Conservation (phyloP, 495 filamentous ascomycete genomes). For the Penicillium parvum region DNA sequence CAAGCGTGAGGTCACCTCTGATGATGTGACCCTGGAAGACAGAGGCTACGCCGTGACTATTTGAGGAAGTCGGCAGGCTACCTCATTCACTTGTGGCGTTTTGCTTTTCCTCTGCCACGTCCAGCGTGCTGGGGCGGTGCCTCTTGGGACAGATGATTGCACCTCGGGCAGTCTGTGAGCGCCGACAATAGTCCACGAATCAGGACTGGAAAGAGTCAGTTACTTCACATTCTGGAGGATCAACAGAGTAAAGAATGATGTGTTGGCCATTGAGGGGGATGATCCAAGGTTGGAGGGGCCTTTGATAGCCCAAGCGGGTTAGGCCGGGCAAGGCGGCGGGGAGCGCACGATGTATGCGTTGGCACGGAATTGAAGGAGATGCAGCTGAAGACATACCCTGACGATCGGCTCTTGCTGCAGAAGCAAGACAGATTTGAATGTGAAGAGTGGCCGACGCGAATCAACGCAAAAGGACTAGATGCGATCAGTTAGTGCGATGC, state of each 20-base stretch:
- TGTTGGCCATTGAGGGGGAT: slow-evolving; percentile 24
- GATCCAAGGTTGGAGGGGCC: slow-evolving; percentile 9
- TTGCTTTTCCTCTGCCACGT: slow-evolving; percentile 19
- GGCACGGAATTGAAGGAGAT: slow-evolving; percentile 37
- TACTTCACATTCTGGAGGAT: slow-evolving; percentile 12
- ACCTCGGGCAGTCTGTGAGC: slow-evolving; percentile 25
- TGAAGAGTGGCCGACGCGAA: slow-evolving; percentile 17
- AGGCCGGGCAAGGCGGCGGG: slow-evolving; percentile 28
- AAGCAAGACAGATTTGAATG: slow-evolving; percentile 19
- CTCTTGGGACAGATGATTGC: slow-evolving; percentile 17
- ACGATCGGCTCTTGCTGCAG: slow-evolving; percentile 35
- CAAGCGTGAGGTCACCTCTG: slow-evolving; percentile 21
- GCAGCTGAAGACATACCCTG: slow-evolving; percentile 44
- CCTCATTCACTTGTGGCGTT: slow-evolving; percentile 11
- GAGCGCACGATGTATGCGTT: slow-evolving; percentile 44
- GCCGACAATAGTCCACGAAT: slow-evolving; percentile 13
- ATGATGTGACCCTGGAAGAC: slow-evolving; percentile 25
- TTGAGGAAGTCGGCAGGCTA: slow-evolving; percentile 28
- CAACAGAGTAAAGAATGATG: slow-evolving; percentile 27
- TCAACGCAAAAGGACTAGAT: slow-evolving; percentile 12
- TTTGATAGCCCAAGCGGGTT: slow-evolving; percentile 25
- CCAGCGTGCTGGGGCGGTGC: slow-evolving; percentile 16
- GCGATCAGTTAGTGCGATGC: slow-evolving; percentile 17
- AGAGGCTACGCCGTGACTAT: slow-evolving; percentile 31
- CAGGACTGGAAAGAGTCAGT: slow-evolving; percentile 30